These are phyloP conservation scores for Epichloe sp. DNA, from an alignment of 2,329 filamentous ascomycete species.

Conservation along the genomic window DNA sequence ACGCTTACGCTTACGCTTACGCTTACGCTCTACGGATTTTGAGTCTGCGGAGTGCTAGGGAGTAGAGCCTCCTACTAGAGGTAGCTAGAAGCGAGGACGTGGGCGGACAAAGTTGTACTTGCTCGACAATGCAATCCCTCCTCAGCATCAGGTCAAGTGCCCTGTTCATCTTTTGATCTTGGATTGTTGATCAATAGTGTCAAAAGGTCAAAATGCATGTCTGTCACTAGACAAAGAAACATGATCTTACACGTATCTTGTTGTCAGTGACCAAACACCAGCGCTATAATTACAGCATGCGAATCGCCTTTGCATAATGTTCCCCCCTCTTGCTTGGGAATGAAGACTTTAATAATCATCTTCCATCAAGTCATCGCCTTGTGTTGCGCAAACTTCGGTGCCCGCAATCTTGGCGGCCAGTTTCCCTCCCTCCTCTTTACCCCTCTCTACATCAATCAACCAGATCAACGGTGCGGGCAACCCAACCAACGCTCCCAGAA, in stretches of 20 bases:
- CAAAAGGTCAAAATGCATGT: background rate
- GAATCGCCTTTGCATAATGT: background rate
- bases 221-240: too few relatives aligned
- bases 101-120: too few relatives aligned
- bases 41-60: too few relatives aligned
- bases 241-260: too few relatives aligned
- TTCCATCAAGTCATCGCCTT: conserved; percentile 1
- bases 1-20: too few relatives aligned
- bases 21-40: too few relatives aligned
- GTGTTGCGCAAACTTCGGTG: conserved; percentile 22
- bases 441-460: conserved; percentile 72
- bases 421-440: conserved; percentile 53
- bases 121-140: too few relatives aligned
- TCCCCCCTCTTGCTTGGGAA: background rate
- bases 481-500: conserved; percentile 73
- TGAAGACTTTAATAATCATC: conserved; percentile 12
- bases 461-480: conserved; percentile 75
- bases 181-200: background rate
- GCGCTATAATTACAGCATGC: background rate
- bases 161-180: too few relatives aligned
- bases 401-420: conserved; percentile 49
- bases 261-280: background rate
- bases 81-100: too few relatives aligned
- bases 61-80: too few relatives aligned
- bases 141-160: too few relatives aligned